A percentile compares a stretch with the other conserved stretches of the same genome.
Evolutionary conservation across 2,329 filamentous ascomycete species (phyloP).

Genomic region (Curvularia hawaiiensis): DNA sequence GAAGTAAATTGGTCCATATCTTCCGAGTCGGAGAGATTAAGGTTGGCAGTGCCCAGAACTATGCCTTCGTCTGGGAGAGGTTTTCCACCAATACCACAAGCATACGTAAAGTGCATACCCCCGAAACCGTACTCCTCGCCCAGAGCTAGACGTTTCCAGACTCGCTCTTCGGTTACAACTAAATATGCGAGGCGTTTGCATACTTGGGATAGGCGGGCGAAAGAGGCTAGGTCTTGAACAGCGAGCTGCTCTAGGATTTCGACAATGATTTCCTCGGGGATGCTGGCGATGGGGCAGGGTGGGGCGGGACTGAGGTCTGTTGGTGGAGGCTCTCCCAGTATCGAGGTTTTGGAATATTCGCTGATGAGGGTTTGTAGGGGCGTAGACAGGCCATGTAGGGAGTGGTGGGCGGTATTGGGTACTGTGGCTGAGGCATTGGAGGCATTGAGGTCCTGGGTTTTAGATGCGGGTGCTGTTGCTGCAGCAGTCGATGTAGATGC

Average conservation of each 20-base stretch:
- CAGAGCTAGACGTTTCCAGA: constrained; percentile 81
- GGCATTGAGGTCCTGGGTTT: constrained; percentile 52
- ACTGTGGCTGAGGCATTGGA: constrained; percentile 59
- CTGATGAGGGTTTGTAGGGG: constrained; percentile 72
- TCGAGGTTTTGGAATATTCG: constrained; percentile 73
- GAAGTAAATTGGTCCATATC: constrained; percentile 14
- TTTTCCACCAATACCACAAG: constrained; percentile 62
- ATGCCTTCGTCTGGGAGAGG: constrained; percentile 46
- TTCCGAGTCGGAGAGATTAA: constrained; percentile 16
- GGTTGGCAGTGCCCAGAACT: constrained; percentile 31
- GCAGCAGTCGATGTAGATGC: constrained; percentile 11
- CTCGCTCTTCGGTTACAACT: constrained; percentile 78
- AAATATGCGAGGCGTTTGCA: constrained; percentile 89
- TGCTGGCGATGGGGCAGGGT: constrained; percentile 76
- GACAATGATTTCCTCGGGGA: constrained; percentile 84
- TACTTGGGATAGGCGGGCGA: constrained; percentile 75
- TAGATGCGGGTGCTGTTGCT: constrained; percentile 41
- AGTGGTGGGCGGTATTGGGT: constrained; percentile 61
- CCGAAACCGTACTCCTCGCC: constrained; percentile 76
- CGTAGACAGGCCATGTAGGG: constrained; percentile 60
- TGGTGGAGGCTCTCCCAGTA: constrained; percentile 68
- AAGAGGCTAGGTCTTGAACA: constrained; percentile 74
- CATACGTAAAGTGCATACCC: constrained; percentile 82
- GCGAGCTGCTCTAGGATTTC: constrained; percentile 79
- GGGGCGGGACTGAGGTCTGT: constrained; percentile 74